Conservation (phyloP, 495 filamentous ascomycete species). For the Thozetella sp. region DNA sequence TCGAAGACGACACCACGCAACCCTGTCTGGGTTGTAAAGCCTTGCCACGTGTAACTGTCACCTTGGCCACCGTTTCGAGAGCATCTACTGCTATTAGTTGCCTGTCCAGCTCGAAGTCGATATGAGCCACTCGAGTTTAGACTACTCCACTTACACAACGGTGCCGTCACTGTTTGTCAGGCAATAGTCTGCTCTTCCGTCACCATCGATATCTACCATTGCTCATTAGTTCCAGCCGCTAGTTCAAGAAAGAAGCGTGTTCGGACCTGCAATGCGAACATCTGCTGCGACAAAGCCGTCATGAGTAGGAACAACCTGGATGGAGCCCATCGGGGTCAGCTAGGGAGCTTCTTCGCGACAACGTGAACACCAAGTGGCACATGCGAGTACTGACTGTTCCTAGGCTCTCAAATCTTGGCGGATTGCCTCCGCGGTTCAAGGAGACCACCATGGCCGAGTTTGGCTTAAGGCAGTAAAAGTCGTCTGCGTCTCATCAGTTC, state of each 20-base stretch:
- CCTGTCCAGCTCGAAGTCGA: too few relatives aligned
- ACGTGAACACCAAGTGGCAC: too few relatives aligned
- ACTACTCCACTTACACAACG: neutral
- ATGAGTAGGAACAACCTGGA: neutral
- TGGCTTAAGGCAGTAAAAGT: constrained; percentile 4
- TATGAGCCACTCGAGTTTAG: too few relatives aligned
- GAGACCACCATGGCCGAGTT: neutral
- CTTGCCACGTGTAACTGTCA: neutral
- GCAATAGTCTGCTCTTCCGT: constrained; percentile 10
- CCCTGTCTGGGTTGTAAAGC: neutral
- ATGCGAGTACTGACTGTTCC: neutral
- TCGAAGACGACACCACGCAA: neutral
- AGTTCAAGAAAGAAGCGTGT: neutral
- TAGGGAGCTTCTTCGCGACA: too few relatives aligned
- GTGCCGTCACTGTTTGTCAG: neutral
- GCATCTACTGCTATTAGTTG: too few relatives aligned
- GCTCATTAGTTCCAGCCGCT: neutral
- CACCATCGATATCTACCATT: constrained; percentile 8
- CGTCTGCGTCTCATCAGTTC: neutral
- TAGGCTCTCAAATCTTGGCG: constrained; percentile 5
- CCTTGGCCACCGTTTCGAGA: neutral
- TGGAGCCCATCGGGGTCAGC: neutral
- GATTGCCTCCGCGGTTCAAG: constrained; percentile 5
- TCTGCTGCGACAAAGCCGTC: constrained; percentile 5
- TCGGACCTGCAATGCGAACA: constrained; percentile 6